Base-by-base conservation (phyloP, 257 asterid species). In the Galeopsis tetrahit region DNA sequence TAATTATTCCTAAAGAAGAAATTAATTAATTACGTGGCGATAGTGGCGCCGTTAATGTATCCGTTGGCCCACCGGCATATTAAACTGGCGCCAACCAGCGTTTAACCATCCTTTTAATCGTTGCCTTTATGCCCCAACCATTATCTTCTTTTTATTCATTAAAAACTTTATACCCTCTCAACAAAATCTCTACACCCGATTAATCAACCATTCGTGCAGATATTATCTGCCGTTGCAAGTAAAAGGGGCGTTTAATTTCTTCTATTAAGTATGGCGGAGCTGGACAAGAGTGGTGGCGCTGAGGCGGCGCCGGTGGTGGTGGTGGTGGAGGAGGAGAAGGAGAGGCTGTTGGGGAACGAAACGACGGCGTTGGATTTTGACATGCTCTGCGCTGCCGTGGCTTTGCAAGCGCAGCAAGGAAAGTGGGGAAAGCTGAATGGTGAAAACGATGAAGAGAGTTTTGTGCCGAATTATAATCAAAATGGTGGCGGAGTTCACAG, bases 361-460 rank as follows among this genome's bases (percentile, higher is more conserved):
- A 83, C 77, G 73, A 58, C 96, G 63, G 82, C 90, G 48, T 72
- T 94, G 92, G 98, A 94, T 87, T 88, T 91, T 65, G 98, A 91
- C 68, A 63, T 82, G 96, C 82, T 95, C 34, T 95, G 99, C 80
- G 84, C 98, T 0, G 82, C 98, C 76, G 99, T 91, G 66, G 96
- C 96, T 53, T 70, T 83, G 92, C 97, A 91, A 74, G 87, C 84
- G 35, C 85, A 89, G 38, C 81, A 83, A 74, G 96, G 96, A 11
- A 83, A 84, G 61, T 90, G 96, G 97, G 93, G 77, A 1, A 83
- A 77, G 58, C 71, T 86, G 55, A 84, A 87, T 70, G 77, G 38
- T 8, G 85, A 68, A 46, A 66, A 57, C 3, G 85, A 79, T 42
- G 85, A 79, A 5, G 86, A 68, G 10, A 21, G 67, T 48, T 4